These are phyloP conservation scores for Phytophthora meadii DNA, from an alignment of 352 stramenopile genomes.

Conservation along the genomic window DNA sequence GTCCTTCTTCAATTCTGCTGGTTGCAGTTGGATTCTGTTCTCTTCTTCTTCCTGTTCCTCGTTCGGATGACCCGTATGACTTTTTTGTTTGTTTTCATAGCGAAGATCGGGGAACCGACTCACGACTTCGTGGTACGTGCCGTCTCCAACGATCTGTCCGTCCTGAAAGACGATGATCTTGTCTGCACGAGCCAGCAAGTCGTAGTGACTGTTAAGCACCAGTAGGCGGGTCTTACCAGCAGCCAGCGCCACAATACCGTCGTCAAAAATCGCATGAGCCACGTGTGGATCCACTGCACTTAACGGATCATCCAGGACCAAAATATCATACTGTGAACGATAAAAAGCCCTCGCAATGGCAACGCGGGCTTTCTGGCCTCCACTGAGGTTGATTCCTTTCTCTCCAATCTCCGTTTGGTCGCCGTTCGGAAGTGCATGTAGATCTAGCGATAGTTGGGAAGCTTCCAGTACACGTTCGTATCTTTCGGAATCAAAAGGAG, in stretches of 20 bases:
- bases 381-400: slow-evolving; percentile 94
- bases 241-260: slow-evolving; percentile 32
- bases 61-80: background rate
- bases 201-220: slow-evolving; percentile 65
- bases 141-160: slow-evolving; percentile 34
- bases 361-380: slow-evolving; percentile 90
- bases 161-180: slow-evolving; percentile 38
- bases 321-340: slow-evolving; percentile 55
- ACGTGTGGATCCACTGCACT: slow-evolving; percentile 32
- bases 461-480: slow-evolving; percentile 57
- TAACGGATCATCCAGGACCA: slow-evolving; percentile 55
- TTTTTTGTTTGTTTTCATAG: slow-evolving; percentile 15
- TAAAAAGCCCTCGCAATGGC: slow-evolving; percentile 91
- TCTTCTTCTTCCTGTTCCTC: slow-evolving; percentile 4
- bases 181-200: slow-evolving; percentile 39
- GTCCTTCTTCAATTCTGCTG: slow-evolving; percentile 1
- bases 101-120: slow-evolving; percentile 23
- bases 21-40: too few species aligned
- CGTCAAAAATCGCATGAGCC: slow-evolving; percentile 45
- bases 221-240: slow-evolving; percentile 70
- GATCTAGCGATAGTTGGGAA: slow-evolving; percentile 85
- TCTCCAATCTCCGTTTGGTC: slow-evolving; percentile 95
- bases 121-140: slow-evolving; percentile 25
- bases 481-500: slow-evolving; percentile 17
- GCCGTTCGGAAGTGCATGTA: slow-evolving; percentile 84